phyloP scores from a whole-genome alignment of 139 green algal genomes.

The Tetraselmis chui region DNA sequence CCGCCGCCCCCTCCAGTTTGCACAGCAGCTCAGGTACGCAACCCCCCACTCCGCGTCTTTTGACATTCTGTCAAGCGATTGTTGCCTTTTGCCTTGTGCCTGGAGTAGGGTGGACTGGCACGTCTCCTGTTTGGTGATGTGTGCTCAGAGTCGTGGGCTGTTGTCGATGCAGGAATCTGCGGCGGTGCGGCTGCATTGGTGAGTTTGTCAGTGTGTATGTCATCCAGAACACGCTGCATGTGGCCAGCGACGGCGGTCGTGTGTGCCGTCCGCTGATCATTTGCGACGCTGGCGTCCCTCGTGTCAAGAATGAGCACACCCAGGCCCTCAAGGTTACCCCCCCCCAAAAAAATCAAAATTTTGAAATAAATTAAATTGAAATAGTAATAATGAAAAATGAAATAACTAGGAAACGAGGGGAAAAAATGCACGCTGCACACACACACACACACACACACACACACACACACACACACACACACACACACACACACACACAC shows the following conservation, averaged over 20 bases:
- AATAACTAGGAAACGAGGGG: too few relatives aligned
- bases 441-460: too few relatives aligned
- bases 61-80: background rate
- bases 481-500: too few relatives aligned
- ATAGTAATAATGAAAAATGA: too few relatives aligned
- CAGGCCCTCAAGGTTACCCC: slow-evolving; percentile 47
- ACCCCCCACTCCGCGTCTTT: background rate
- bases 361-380: too few relatives aligned
- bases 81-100: slow-evolving; percentile 1
- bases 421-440: too few relatives aligned
- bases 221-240: slow-evolving; percentile 40
- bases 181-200: slow-evolving; percentile 63
- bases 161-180: slow-evolving; percentile 37
- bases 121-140: too few relatives aligned
- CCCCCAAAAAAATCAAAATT: too few relatives aligned
- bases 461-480: too few relatives aligned
- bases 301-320: slow-evolving; percentile 73
- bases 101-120: slow-evolving; percentile 28
- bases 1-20: slow-evolving; percentile 45
- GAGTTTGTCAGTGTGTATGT: slow-evolving; percentile 86
- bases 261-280: slow-evolving; percentile 98
- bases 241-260: slow-evolving; percentile 81
- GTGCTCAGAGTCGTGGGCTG: too few relatives aligned
- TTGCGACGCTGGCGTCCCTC: slow-evolving; percentile 77
- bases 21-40: slow-evolving; percentile 31